phyloP scores from a whole-genome alignment of 1,284 basidiomycete genomes.

The Chalciporus sp. region DNA sequence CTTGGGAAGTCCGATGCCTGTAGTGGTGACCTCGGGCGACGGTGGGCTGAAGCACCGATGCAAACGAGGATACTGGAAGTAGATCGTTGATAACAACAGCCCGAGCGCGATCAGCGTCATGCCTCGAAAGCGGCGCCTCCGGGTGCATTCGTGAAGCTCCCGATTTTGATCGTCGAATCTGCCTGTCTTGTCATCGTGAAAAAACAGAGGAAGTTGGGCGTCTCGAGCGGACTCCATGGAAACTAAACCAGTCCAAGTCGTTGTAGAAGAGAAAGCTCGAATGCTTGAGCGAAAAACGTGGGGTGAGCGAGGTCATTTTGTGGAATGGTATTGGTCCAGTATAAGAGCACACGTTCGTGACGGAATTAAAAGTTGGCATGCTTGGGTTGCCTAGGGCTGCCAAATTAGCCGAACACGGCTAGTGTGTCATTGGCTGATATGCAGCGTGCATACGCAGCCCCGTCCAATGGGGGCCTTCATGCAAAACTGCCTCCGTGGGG shows the following conservation, averaged over 20 bases:
- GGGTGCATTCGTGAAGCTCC: neutral
- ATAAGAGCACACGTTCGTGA: constrained; percentile 31
- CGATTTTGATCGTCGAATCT: neutral
- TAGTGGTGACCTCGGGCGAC: neutral
- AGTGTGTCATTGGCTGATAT: neutral
- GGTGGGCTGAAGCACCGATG: neutral
- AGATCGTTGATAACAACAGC: constrained; percentile 16
- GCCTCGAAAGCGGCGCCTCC: constrained; percentile 5
- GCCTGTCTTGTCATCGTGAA: constrained; percentile 8
- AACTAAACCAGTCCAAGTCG: neutral
- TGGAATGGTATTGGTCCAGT: neutral
- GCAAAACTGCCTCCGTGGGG: neutral
- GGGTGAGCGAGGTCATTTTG: constrained; percentile 10
- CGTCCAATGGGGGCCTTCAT: neutral
- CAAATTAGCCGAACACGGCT: constrained; percentile 14
- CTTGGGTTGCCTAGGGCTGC: neutral
- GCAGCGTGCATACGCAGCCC: neutral
- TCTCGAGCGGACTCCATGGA: neutral
- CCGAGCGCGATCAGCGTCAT: constrained; percentile 18
- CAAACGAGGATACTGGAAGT: constrained; percentile 15
- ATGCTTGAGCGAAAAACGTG: constrained; percentile 4
- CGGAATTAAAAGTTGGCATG: constrained; percentile 7
- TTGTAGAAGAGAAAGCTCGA: neutral
- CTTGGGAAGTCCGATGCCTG: constrained; percentile 18
- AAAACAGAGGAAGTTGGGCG: constrained; percentile 10